Percentiles rank a stretch among this genome's conserved stretches.
These are phyloP conservation scores for Saccharomycopsis hybrid DNA, from an alignment of 1,139 yeast species.

Conservation along the genomic window DNA sequence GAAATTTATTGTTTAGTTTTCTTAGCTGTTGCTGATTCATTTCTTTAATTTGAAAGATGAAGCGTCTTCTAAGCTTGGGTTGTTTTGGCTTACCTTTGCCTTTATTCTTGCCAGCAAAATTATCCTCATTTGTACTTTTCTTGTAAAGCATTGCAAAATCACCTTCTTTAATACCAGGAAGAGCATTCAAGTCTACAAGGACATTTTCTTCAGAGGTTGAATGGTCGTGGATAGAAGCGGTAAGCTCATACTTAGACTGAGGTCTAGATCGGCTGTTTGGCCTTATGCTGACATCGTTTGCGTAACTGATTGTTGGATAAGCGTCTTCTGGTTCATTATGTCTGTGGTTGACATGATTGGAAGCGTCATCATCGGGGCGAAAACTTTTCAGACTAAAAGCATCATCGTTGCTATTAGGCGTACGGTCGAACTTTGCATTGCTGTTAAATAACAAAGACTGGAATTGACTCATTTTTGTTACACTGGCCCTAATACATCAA, in stretches of 20 bases:
- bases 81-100: neutral
- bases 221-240: slow-evolving; percentile 71
- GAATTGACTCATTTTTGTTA: slow-evolving; percentile 1
- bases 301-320: neutral
- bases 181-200: slow-evolving; percentile 47
- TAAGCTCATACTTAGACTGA: slow-evolving; percentile 29
- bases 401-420: neutral
- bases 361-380: too few relatives aligned
- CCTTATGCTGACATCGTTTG: neutral
- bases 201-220: slow-evolving; percentile 55
- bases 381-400: neutral
- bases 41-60: slow-evolving; percentile 39
- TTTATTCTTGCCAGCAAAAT: neutral
- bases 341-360: neutral
- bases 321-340: neutral
- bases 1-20: slow-evolving; percentile 27
- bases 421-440: neutral
- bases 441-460: slow-evolving; percentile 1
- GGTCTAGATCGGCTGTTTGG: neutral
- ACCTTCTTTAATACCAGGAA: slow-evolving; percentile 61
- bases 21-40: slow-evolving; percentile 31
- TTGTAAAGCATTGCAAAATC: slow-evolving; percentile 48
- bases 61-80: slow-evolving; percentile 27
- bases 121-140: slow-evolving; percentile 20
- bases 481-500: neutral